A percentile compares a stretch with the other conserved stretches of the same genome.
Conservation (phyloP, 2,329 filamentous ascomycete genomes). For the Cladorrhinum sp. region DNA sequence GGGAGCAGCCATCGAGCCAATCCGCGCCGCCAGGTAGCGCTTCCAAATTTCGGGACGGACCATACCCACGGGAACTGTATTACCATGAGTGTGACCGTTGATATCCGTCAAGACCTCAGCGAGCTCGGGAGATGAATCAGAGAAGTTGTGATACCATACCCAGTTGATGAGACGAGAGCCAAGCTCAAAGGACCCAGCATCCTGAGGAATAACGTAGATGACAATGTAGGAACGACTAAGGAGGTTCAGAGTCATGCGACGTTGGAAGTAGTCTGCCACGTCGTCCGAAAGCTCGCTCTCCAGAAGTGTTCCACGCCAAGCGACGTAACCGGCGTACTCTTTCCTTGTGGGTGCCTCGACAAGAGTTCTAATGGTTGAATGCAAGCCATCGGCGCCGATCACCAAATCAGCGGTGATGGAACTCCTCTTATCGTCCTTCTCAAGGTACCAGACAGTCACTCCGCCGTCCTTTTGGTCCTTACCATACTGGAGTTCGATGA, state of each 20-base stretch:
- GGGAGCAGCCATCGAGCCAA: slow-evolving; percentile 34
- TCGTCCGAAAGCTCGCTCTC: slow-evolving; percentile 25
- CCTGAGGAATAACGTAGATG: slow-evolving; percentile 44
- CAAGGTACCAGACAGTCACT: slow-evolving; percentile 26
- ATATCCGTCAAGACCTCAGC: slow-evolving; percentile 43
- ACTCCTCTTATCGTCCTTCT: slow-evolving; percentile 24
- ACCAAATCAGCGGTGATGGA: slow-evolving; percentile 36
- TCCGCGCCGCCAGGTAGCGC: slow-evolving; percentile 23
- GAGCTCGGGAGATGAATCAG: slow-evolving; percentile 38
- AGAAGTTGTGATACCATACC: slow-evolving; percentile 45
- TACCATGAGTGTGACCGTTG: slow-evolving; percentile 37
- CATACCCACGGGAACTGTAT: slow-evolving; percentile 42
- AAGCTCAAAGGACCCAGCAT: slow-evolving; percentile 36
- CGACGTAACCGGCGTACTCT: slow-evolving; percentile 31
- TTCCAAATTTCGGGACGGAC: slow-evolving; percentile 39
- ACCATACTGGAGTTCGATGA: slow-evolving; percentile 20
- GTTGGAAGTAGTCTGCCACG: slow-evolving; percentile 23
- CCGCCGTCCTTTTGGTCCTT: neutral
- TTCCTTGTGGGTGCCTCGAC: slow-evolving; percentile 21
- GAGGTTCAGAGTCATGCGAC: slow-evolving; percentile 15
- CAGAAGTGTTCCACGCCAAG: slow-evolving; percentile 29
- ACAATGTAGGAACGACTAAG: slow-evolving; percentile 25
- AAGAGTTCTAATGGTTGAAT: slow-evolving; percentile 31
- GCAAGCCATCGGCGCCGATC: slow-evolving; percentile 33
- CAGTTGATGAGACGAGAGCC: slow-evolving; percentile 45